Evolutionary conservation across 2,329 filamentous ascomycete genomes (phyloP).

Genomic region (Pezicula radicicola): DNA sequence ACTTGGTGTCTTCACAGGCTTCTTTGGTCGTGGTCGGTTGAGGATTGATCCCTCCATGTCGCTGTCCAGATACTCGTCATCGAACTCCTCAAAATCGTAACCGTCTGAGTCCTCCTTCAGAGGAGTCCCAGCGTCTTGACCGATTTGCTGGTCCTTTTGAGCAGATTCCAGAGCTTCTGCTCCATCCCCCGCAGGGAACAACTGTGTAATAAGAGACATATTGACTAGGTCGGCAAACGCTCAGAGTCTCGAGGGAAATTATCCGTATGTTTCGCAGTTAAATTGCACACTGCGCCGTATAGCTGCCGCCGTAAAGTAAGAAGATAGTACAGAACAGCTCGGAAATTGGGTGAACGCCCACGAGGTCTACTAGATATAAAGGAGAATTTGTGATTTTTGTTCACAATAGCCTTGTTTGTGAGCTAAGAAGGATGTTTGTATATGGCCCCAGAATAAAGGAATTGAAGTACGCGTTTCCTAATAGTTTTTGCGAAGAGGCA

Average conservation of each 20-base stretch:
- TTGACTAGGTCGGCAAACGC: neutral
- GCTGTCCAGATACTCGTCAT: constrained; percentile 19
- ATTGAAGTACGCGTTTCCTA: neutral
- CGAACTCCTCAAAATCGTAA: constrained; percentile 20
- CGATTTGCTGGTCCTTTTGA: constrained; percentile 1
- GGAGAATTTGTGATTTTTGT: no score
- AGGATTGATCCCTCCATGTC: constrained; percentile 27
- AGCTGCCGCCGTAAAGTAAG: neutral
- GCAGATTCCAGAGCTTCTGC: constrained; percentile 4
- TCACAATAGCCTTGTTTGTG: no score
- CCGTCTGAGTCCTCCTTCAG: constrained; percentile 6
- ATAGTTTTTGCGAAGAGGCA: neutral
- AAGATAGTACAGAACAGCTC: no score
- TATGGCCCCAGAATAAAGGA: neutral
- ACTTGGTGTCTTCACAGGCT: constrained; percentile 15
- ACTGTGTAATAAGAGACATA: constrained; percentile 23
- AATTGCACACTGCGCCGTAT: constrained; percentile 1
- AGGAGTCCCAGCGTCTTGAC: neutral
- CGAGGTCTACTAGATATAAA: no score
- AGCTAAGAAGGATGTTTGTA: neutral
- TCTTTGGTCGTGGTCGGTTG: constrained; percentile 16
- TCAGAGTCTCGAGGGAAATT: neutral
- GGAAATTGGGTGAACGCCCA: no score
- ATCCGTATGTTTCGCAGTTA: constrained; percentile 1
- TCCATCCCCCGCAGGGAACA: constrained; percentile 14